phyloP scores from a whole-genome alignment of 306 rosid genomes.

The Vigna reflexopilosa region DNA sequence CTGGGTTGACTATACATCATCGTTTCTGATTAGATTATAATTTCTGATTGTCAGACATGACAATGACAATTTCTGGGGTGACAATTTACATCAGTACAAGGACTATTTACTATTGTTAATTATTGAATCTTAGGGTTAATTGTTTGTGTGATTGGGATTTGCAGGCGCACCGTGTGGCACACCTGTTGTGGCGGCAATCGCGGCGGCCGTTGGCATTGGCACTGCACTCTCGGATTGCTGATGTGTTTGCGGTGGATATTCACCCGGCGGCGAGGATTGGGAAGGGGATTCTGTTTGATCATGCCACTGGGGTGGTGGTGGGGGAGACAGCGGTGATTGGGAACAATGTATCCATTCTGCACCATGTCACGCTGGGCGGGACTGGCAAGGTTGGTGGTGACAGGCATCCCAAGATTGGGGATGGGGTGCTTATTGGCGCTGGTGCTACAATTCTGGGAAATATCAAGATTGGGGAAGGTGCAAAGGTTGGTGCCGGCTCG shows the following conservation, averaged over 20 bases:
- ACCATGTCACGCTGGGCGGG: constrained; percentile 94
- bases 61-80: neutral
- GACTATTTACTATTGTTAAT: neutral
- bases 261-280: constrained; percentile 93
- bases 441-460: constrained; percentile 92
- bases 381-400: constrained; percentile 94
- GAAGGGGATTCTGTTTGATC: constrained; percentile 86
- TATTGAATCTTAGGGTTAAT: neutral
- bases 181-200: constrained; percentile 78
- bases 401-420: constrained; percentile 92
- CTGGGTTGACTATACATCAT: neutral
- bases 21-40: no score
- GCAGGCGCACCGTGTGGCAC: constrained; percentile 91
- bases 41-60: no score
- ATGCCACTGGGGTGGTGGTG: constrained; percentile 91
- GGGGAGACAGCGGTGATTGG: constrained; percentile 98
- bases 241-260: constrained; percentile 91
- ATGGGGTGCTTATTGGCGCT: constrained; percentile 94
- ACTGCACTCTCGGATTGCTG: constrained; percentile 77
- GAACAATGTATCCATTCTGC: constrained; percentile 87
- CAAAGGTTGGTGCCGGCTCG: constrained; percentile 90
- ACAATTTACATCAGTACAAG: neutral
- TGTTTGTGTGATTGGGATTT: constrained; percentile 20
- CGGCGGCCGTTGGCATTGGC: constrained; percentile 87
- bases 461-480: constrained; percentile 89